Evolutionary conservation across 129 eudicot genomes (phyloP), one percentile per base, ranked within the genome.

Genomic region (Tagetes patula): DNA sequence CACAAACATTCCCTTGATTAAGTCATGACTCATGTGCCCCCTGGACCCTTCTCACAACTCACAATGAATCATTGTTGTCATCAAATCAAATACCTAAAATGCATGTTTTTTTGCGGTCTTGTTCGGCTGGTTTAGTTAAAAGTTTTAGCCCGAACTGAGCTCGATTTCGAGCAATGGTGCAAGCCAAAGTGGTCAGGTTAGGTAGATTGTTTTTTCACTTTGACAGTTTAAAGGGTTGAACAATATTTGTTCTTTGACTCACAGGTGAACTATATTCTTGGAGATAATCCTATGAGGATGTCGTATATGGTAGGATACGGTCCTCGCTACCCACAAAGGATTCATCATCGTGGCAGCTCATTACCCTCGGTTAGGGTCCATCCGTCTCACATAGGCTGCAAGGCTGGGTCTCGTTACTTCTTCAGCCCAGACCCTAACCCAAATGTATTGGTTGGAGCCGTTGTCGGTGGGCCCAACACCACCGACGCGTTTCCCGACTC

Each of bases 281-380:
- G 98, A 40, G 96, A 90, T 74, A 94, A 94, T 65, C 98, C 98
- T 3, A 41, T 87, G 83, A 73, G 80, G 55, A 86, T 89, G 96
- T 94, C 98, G 1, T 94, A 94, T 65, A 94, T 94, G 98, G 98
- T 94, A 11, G 98, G 98, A 34, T 94, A 94, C 8, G 98, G 98
- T 6, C 31, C 84, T 40, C 89, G 78, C 59, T 94, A 85, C 83
- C 98, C 96, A 10, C 84, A 70, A 58, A 81, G 98, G 82, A 94
- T 94, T 34, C 98, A 94, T 77, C 98, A 94, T 70, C 48, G 98
- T 46, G 98, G 80, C 6, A 94, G 98, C 81, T 94, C 98, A 1
- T 68, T 94, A 56, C 98, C 98, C 3, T 94, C 98, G 0, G 77
- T 94, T 0, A 65, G 53, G 33, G 83, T 86, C 79, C 98, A 94